Evolutionary conservation across 331 rosid species (phyloP), one percentile per base, ranked within the genome.

Genomic region (Phaseolus coccineus): DNA sequence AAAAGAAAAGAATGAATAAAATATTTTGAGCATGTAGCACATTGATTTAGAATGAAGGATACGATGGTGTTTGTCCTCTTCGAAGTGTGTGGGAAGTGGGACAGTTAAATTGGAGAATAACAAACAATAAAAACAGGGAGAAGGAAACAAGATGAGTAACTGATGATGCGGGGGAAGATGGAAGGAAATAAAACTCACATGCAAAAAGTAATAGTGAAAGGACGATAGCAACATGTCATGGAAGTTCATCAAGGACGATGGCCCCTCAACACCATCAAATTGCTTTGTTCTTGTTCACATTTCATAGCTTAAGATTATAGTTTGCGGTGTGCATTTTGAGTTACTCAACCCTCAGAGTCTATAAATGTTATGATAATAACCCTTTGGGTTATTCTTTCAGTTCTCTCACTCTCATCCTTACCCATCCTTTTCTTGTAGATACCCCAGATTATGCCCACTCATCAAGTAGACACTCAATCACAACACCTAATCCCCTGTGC

Each of bases 151-250:
- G 40, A 6, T 24, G 68, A 56, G 42, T 73, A 73, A 30, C 30
- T 9, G 30, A 15, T 30, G 76, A 71, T n/a, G 46, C 62, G 62
- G 62, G 44, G 59, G 76, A 71, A 50, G 62, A 71, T 71, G 24
- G 25, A 51, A 48, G 75, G 42, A 71, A 71, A 33, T 52, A 52
- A 52, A 71, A 33, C 16, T 73, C 64, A 72, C 64, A 72, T 56
- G 78, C 78, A 31, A 57, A 63, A 64, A 73, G 53, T 35, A 35
- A 79, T 24, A 31, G 40, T 58, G 63, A 80, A 71, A 51, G 50
- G 69, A 77, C 16, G 56, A 77, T 59, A 28, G 79, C 52, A 58
- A 50, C 40, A 11, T 31, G 50, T 47, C 58, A 76, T 63, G 51
- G 63, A 57, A 57, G n/a, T 56, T 39, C 27, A 73, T 19, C 15